Conservation (phyloP, 1,284 basidiomycete species). For the Termitomyces sp. region DNA sequence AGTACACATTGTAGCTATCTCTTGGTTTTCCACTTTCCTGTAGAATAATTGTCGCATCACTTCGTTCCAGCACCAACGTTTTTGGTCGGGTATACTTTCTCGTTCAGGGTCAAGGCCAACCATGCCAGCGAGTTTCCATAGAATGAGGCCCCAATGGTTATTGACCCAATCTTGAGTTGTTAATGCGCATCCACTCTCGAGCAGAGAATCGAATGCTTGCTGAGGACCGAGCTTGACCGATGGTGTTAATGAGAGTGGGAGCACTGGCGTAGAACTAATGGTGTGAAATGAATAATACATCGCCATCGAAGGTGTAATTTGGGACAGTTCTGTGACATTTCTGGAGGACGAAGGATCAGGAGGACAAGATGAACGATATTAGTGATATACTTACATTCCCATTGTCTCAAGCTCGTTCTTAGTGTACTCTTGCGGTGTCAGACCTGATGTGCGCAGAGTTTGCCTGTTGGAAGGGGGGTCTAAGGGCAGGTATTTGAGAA, state of each 20-base stretch:
- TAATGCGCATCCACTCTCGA: conserved; percentile 50
- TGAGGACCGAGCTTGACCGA: conserved; percentile 41
- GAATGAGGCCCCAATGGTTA: conserved; percentile 86
- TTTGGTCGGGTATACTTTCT: conserved; percentile 42
- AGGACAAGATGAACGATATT: not conserved
- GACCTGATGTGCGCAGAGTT: conserved; percentile 45
- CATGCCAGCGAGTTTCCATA: conserved; percentile 94
- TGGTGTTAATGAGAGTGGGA: conserved; percentile 16
- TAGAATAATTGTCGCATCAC: conserved; percentile 82
- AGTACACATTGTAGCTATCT: not conserved
- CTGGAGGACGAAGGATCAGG: conserved; percentile 31
- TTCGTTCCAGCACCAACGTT: conserved; percentile 77
- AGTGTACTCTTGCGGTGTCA: conserved; percentile 55
- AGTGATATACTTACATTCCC: conserved; percentile 55
- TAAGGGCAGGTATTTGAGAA: conserved; percentile 21
- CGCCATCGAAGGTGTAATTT: conserved; percentile 57
- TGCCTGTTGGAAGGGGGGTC: conserved; percentile 37
- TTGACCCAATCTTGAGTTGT: conserved; percentile 78
- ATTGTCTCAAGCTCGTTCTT: conserved; percentile 46
- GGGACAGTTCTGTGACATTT: conserved; percentile 48
- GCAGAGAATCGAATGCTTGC: conserved; percentile 50
- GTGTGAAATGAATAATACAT: conserved; percentile 62
- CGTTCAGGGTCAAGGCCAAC: conserved; percentile 65
- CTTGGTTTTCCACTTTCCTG: conserved; percentile 45
- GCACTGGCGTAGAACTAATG: conserved; percentile 23